Evolutionary conservation across 2,329 filamentous ascomycete genomes (phyloP).

Genomic region (Colletotrichum endophyticum): DNA sequence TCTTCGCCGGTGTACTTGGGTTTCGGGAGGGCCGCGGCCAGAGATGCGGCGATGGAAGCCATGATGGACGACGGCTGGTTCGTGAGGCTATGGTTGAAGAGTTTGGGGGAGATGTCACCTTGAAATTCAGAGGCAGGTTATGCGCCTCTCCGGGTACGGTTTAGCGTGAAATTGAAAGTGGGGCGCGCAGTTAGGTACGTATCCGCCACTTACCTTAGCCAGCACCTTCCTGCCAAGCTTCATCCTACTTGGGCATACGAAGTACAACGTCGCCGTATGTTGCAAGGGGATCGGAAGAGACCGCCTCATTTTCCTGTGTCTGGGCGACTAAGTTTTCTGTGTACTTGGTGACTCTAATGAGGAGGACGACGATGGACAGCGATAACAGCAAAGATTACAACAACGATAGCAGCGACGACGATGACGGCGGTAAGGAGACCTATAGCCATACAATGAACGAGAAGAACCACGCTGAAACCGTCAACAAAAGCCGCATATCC

Average conservation of each 20-base stretch:
- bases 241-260: background rate
- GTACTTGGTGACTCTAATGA: no score
- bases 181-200: background rate
- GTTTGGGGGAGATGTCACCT: constrained; percentile 18
- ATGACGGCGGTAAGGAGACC: no score
- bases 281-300: background rate
- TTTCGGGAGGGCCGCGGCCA: constrained; percentile 83
- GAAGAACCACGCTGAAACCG: background rate
- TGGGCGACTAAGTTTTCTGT: no score
- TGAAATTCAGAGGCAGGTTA: constrained; percentile 21
- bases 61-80: constrained; percentile 45
- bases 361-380: no score
- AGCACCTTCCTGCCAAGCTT: background rate
- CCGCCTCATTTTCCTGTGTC: background rate
- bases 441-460: background rate
- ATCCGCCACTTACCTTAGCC: background rate
- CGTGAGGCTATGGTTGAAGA: constrained; percentile 6
- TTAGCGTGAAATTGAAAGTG: background rate
- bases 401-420: no score
- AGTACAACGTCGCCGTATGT: background rate
- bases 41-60: constrained; percentile 71
- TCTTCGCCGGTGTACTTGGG: constrained; percentile 91
- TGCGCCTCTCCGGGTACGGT: background rate
- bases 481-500: background rate
- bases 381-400: no score